Base-by-base conservation (phyloP, 305 asterid species). In the Nicotiana rustica region DNA sequence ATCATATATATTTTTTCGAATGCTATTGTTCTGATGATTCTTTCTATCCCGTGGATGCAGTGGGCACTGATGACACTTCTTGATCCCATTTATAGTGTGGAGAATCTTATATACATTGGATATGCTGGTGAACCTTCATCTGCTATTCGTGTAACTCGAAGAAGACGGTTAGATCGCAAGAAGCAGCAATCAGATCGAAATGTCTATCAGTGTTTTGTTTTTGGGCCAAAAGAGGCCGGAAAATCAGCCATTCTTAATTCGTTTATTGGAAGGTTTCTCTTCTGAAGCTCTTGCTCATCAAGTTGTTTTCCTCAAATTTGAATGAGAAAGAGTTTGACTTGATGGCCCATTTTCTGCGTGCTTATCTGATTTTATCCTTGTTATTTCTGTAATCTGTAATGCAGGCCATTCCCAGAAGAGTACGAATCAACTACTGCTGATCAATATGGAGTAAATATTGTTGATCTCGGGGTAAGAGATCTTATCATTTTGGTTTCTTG, bases 31-130 rank as follows among this genome's bases (percentile, higher is more conserved):
- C 15, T 73, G 25, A 73, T 73, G 41, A 13, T 73, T 73, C 41
- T 25, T 73, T 41, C 15, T 49, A 25, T 7, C 44, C 41, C 2
- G 62, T 49, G 62, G 62, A 15, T 84, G 86, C 96, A 94, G 99
- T 96, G 98, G 99, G 91, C 96, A 77, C 93, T 96, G 82, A 94
- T 94, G 98, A 90, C 97, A 69, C 98, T 96, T 89, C 88, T 94
- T 81, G 98, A 96, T 82, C 98, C 99, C 77, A 86, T 94, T 80
- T 91, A 86, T 84, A 90, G 94, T 77, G 91, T 94, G 79, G 99
- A 94, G 90, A 89, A 91, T 88, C 98, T 96, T 80, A 89, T 93
- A 86, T 96, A 93, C 87, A 89, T 92, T 79, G 98, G 98, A 85
- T 96, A 91, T 91, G 95, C 95, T 73, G 93, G 94, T 83, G 99